Evolutionary conservation across 1,139 yeast species (phyloP), one percentile per base, ranked within the genome.

Genomic region (Taiozyma sp.): DNA sequence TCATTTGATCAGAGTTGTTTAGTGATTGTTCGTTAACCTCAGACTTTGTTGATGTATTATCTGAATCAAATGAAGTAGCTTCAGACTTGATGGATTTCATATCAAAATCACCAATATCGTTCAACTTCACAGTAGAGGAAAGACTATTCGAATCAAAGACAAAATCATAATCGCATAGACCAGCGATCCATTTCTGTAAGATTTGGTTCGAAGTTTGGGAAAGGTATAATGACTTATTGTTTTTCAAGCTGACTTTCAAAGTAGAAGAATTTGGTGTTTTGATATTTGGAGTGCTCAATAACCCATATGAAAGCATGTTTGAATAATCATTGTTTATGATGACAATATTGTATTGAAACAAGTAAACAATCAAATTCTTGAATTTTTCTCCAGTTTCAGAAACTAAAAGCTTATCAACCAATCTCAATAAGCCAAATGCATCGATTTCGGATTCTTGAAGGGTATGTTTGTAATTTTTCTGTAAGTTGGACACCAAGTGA

Each of bases 171-270:
- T 70, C 65, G 39, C 66, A 64, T 9, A 72, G 54, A 1, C 68
- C 74, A 13, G 67, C 59, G 5, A 61, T 59, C 76, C 76, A 72
- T 58, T 69, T 72, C 49, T 67, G 68, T 34, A 69, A 49, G 3
- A 70, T 56, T n/a, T 55, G 52, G 2, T 62, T 48, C 9, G 63
- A 55, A 32, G 57, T 44, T 43, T 66, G 63, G 16, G 60, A 61
- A 6, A 70, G 50, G 45, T 58, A 61, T 8, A 65, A 9, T 4
- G 52, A 44, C 48, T 54, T 34, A 53, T 39, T 9, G 42, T 48
- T 29, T 48, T 56, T 23, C 16, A 60, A 39, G 3, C 43, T 9
- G 4, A 59, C 36, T 32, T 54, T 56, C 42, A 63, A 47, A 22
- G 59, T 57, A 13, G 56, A 47, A 23, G 59, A 52, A 34, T 59